A percentile compares a stretch with the other conserved stretches of the same genome.
Conservation (phyloP, 176 grass and related monocot species). For the Rhynchospora tenuis region DNA sequence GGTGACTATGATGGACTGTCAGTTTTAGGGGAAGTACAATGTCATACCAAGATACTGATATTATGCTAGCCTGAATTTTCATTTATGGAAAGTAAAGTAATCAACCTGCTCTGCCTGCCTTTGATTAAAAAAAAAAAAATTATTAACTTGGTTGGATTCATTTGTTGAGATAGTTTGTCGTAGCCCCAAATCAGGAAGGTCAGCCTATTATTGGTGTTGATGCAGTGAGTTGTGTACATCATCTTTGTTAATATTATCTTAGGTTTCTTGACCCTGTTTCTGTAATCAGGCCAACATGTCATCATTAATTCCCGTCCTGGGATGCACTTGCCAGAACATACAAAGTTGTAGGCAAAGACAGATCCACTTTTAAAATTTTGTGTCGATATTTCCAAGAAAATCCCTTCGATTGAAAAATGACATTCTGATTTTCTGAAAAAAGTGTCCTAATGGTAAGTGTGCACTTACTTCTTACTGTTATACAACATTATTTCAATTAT, state of each 20-base stretch:
- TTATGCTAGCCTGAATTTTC: background rate
- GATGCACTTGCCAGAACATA: background rate
- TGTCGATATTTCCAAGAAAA: background rate
- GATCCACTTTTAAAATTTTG: background rate
- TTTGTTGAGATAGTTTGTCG: background rate
- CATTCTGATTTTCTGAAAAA: background rate
- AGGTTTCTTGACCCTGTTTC: background rate
- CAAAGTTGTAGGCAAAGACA: background rate
- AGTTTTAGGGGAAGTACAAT: background rate
- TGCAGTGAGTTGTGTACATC: background rate
- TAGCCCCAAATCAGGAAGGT: background rate
- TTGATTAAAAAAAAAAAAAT: background rate
- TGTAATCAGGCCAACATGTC: background rate
- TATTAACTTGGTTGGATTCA: background rate
- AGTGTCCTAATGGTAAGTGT: background rate
- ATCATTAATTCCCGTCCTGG: background rate
- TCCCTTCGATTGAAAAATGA: background rate
- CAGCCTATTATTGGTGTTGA: background rate
- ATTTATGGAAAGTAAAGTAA: background rate
- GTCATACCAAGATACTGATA: background rate
- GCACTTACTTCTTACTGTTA: background rate
- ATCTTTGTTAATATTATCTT: background rate
- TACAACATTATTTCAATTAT: background rate
- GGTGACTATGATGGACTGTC: background rate
- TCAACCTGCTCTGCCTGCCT: background rate